Base-by-base conservation (phyloP, 805 yeast genomes). In the Saturnispora serradocipensis region DNA sequence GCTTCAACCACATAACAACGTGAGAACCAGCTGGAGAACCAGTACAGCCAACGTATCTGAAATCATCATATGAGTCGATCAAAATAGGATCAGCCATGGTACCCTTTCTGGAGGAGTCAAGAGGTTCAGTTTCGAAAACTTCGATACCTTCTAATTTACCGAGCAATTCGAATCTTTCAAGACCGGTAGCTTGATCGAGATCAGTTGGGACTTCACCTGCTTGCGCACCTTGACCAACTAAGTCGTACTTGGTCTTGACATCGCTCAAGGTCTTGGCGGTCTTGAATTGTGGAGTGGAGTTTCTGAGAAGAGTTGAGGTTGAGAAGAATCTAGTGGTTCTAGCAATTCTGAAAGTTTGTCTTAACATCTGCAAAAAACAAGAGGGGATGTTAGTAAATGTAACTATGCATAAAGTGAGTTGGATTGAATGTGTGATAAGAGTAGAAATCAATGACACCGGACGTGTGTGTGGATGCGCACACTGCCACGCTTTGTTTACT, bases 141-240 rank as follows among this genome's bases (percentile, higher is more conserved):
- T 93, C 97, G 60, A 91, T 79, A 80, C 99, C 99, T 72, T 90
- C 96, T 68, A 87, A 74, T 72, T 88, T 86, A 75, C 95, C 97
- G 65, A 93, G 80, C 61, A 86, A 70, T 78, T 93, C 99, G 61
- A 90, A 78, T 82, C 99, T 89, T 73, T 87, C 98, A 67, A 91
- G 76, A 86, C 99, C 99, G 48, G 99, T 93, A 64, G 97, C 89
- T 76, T 91, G 98, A 65, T 93, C 97, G 60, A 87, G 68, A 71
- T 90, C 96, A 55, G 96, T 82, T 69, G 98, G 97, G 66, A 93
- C 84, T 48, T 84, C 76, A 60, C 91, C 95, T 50, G 62, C 64
- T 61, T 79, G 77, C 59, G 96, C 96, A 80, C 97, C 98, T 51
- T 86, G 82, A 70, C 97, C 97, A 61, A 89, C 80, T 70, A 91